phyloP scores from a whole-genome alignment of 2,329 filamentous ascomycete species.

The Ophidiomyces ophidiicola region DNA sequence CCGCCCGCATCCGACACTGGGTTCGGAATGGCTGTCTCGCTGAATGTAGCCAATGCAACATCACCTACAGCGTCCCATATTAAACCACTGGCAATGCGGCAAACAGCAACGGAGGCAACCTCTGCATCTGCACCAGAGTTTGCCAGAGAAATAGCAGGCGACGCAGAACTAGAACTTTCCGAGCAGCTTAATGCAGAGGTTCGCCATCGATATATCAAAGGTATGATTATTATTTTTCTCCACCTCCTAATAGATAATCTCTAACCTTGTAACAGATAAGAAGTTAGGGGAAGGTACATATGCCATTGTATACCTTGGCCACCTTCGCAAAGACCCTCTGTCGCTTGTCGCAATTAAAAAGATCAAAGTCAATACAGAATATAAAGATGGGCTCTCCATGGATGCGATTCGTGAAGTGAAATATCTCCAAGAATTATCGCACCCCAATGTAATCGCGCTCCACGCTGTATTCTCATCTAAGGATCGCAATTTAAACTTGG shows the following conservation, averaged over 20 bases:
- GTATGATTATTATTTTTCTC: conserved; percentile 30
- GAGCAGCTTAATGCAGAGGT: conserved; percentile 72
- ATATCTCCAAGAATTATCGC: conserved; percentile 82
- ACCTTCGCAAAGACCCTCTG: conserved; percentile 58
- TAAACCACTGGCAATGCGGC: conserved; percentile 26
- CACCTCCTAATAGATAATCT: not conserved
- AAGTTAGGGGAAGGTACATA: conserved; percentile 96
- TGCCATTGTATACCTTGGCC: conserved; percentile 84
- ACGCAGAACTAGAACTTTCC: conserved; percentile 37
- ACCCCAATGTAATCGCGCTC: conserved; percentile 90
- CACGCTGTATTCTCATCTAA: conserved; percentile 91
- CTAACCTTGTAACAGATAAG: conserved; percentile 46
- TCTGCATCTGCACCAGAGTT: not conserved
- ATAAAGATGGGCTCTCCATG: conserved; percentile 80
- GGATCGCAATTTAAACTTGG: conserved; percentile 89
- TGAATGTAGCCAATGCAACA: conserved; percentile 20
- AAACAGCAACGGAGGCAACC: conserved; percentile 15
- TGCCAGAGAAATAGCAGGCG: conserved; percentile 3
- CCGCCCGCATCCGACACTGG: too few species aligned
- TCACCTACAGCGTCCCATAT: conserved; percentile 23
- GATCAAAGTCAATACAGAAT: conserved; percentile 46
- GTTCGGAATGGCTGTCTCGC: too few species aligned
- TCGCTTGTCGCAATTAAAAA: conserved; percentile 60
- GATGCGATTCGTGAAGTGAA: conserved; percentile 94
- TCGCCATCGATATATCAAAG: conserved; percentile 82